Evolutionary conservation across 495 filamentous ascomycete species (phyloP).

Genomic region (Trichoderma parareesei): DNA sequence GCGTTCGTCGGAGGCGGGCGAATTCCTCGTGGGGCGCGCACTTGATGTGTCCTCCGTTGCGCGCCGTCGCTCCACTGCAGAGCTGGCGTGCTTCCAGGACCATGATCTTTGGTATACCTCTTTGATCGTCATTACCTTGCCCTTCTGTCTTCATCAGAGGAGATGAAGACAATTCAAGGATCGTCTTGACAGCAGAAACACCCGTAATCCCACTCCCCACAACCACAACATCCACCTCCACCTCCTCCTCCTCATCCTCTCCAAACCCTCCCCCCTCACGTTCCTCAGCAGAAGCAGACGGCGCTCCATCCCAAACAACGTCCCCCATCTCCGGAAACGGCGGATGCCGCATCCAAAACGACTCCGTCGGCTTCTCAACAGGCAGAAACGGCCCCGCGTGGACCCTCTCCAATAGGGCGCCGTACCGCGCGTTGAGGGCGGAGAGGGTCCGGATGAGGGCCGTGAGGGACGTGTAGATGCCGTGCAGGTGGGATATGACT

Average conservation of each 20-base stretch:
- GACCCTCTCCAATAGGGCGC: constrained; percentile 18
- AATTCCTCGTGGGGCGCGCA: constrained; percentile 10
- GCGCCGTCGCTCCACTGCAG: constrained; percentile 31
- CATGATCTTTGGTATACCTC: constrained; percentile 13
- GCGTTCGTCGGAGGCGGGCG: background rate
- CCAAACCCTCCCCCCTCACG: too few relatives aligned
- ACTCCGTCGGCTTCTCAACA: constrained; percentile 38
- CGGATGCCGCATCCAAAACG: constrained; percentile 53
- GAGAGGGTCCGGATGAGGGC: constrained; percentile 15
- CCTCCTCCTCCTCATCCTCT: constrained; percentile 28
- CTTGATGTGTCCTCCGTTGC: constrained; percentile 37
- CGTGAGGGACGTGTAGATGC: constrained; percentile 9
- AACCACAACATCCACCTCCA: constrained; percentile 43
- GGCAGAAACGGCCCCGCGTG: constrained; percentile 27
- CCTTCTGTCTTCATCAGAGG: background rate
- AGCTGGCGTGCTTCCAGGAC: constrained; percentile 32
- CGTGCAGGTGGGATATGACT: constrained; percentile 18
- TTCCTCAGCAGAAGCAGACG: too few relatives aligned
- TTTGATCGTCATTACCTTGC: background rate
- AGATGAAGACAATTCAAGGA: background rate
- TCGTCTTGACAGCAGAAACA: constrained; percentile 37
- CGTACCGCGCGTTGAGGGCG: constrained; percentile 13
- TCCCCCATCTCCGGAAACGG: constrained; percentile 42
- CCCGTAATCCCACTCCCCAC: constrained; percentile 60
- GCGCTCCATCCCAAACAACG: constrained; percentile 5